These are phyloP conservation scores for Fusarium proliferatum DNA, from an alignment of 2,329 filamentous ascomycete species.

Conservation along the genomic window DNA sequence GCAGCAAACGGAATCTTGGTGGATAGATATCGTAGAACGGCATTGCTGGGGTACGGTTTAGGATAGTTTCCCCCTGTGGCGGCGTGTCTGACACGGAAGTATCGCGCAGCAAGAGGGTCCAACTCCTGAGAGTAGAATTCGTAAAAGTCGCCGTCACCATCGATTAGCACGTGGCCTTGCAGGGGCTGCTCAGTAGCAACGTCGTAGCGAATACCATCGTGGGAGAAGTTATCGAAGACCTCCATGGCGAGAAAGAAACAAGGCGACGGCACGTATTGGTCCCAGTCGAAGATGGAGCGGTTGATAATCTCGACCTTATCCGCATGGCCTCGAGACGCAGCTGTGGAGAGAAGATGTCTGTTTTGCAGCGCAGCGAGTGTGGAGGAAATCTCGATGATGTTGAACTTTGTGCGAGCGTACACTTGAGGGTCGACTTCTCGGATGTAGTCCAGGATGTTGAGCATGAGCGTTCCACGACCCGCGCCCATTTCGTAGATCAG, in stretches of 20 bases:
- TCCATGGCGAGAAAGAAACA: constrained; percentile 99
- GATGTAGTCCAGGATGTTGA: constrained; percentile 97
- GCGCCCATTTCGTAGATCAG: constrained; percentile 99
- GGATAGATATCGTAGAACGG: constrained; percentile 69
- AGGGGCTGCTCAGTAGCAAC: constrained; percentile 81
- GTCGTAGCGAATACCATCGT: constrained; percentile 94
- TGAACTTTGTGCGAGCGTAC: constrained; percentile 92
- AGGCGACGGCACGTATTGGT: constrained; percentile 84
- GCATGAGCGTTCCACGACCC: constrained; percentile 96
- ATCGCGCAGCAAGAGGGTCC: constrained; percentile 85
- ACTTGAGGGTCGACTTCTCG: constrained; percentile 89
- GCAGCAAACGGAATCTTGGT: constrained; percentile 75
- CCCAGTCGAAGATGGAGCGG: constrained; percentile 94
- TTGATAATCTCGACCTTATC: constrained; percentile 96
- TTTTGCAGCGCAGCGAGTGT: constrained; percentile 82
- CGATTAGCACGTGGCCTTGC: constrained; percentile 90
- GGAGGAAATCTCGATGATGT: constrained; percentile 94
- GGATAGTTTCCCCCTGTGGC: constrained; percentile 75
- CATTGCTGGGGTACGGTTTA: constrained; percentile 67
- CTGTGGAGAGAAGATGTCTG: constrained; percentile 73
- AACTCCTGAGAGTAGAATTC: constrained; percentile 88
- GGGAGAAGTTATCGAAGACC: constrained; percentile 98
- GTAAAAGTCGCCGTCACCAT: constrained; percentile 87
- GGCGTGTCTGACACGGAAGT: constrained; percentile 84
- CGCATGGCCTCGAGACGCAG: constrained; percentile 78